Conservation (phyloP, 2,329 filamentous ascomycete genomes). For the Gaeumannomyces tritici region DNA sequence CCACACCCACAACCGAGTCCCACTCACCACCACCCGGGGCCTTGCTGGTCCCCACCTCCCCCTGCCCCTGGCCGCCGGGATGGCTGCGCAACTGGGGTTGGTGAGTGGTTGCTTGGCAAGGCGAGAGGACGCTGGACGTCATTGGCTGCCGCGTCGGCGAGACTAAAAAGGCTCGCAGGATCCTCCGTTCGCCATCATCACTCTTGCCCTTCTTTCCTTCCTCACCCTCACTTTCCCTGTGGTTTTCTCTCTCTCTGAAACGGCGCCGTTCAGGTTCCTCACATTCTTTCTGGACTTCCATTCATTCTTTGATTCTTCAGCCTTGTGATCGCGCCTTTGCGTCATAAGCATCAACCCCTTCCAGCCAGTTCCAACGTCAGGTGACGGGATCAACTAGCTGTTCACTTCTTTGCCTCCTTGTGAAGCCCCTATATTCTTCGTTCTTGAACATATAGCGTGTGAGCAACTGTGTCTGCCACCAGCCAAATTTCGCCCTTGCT, state of each 20-base stretch:
- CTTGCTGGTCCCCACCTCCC: no score
- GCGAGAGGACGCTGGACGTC: neutral
- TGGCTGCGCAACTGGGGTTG: neutral
- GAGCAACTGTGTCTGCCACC: slow-evolving; percentile 4
- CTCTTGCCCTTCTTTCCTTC: neutral
- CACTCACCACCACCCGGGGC: no score
- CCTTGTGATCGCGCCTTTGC: neutral
- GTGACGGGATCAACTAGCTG: neutral
- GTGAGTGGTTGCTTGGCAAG: neutral
- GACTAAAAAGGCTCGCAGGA: neutral
- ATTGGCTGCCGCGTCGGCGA: neutral
- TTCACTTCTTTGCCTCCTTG: neutral
- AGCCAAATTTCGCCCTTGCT: neutral
- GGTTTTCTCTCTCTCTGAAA: slow-evolving; percentile 2
- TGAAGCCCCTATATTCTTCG: neutral
- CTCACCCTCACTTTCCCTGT: slow-evolving; percentile 3
- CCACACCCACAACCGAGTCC: neutral
- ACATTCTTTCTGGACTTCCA: slow-evolving; percentile 1
- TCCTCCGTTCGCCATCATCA: neutral
- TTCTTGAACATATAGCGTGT: neutral
- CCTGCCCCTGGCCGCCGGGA: neutral
- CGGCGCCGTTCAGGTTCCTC: slow-evolving; percentile 2
- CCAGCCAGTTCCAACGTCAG: neutral
- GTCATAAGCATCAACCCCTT: neutral
- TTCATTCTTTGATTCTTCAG: slow-evolving; percentile 1